Evolutionary conservation across 192 early-diverging fungal species (phyloP).

Genomic region (Tieghemiomyces parasiticus): DNA sequence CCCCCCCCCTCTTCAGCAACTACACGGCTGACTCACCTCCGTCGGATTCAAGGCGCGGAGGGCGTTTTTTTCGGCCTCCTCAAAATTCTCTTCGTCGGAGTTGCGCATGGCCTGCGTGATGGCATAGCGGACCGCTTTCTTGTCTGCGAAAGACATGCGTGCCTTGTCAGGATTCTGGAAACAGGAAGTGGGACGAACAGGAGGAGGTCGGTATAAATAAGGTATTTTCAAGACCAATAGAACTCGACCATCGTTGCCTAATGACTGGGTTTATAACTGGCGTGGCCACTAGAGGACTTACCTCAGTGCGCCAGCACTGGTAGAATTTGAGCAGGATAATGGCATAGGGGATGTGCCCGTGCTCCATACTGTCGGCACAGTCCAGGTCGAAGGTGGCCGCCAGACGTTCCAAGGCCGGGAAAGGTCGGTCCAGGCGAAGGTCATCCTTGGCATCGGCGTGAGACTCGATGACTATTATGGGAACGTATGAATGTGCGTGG

Average conservation of each 20-base stretch:
- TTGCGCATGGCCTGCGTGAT: constrained; percentile 39
- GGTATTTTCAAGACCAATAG: too few species aligned
- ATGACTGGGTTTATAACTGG: too few species aligned
- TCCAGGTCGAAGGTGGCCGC: constrained; percentile 51
- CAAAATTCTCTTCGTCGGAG: constrained; percentile 75
- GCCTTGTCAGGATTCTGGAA: constrained; percentile 19
- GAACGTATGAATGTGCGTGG: too few species aligned
- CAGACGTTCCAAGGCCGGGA: constrained; percentile 47
- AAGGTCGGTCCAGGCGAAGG: constrained; percentile 71
- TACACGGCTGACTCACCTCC: constrained; percentile 18
- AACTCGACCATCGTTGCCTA: too few species aligned
- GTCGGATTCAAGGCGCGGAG: constrained; percentile 44
- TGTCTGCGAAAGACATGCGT: constrained; percentile 41
- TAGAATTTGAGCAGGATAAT: constrained; percentile 66
- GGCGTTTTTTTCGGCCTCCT: constrained; percentile 55
- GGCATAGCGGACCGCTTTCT: constrained; percentile 45
- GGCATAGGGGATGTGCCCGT: constrained; percentile 73
- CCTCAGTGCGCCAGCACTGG: constrained; percentile 53
- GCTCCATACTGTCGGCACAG: constrained; percentile 43
- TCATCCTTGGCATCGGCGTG: constrained; percentile 69
- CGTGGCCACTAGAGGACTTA: too few species aligned
- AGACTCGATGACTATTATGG: constrained; percentile 81
- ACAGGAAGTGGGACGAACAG: too few species aligned
- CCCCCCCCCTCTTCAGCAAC: too few species aligned
- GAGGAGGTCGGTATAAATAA: too few species aligned